Base-by-base conservation (phyloP, 768 basidiomycete genomes). In the Serendipita sp. region DNA sequence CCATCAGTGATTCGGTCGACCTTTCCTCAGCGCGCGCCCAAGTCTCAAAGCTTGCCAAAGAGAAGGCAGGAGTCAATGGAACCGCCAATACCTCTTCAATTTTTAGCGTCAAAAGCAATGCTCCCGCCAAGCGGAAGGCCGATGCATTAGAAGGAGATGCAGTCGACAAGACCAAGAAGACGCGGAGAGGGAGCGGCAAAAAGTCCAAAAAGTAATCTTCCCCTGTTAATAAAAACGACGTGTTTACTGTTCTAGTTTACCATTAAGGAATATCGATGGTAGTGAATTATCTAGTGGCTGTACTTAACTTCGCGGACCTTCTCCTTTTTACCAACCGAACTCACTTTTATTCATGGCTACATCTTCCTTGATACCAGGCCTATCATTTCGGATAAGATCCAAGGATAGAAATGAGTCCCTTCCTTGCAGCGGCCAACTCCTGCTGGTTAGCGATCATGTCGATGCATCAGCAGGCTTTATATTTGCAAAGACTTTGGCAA, bases 1-100 rank as follows among this genome's bases (percentile, higher is more conserved):
- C 75, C 35, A 92, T 97, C 69, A 80, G 88, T 68, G 83, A 86
- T 69, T 73, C 76, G 0, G 76, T 80, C 15, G 76, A 95, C 72
- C 95, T 91, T 88, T 77, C 78, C 44, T 74, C 74, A 32, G 92
- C 88, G 3, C 86, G 92, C 71, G 76, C 79, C 24, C 89, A 92
- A 72, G 83, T 93, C 2, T 73, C 79, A 41, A 78, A 77, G 58
- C 71, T 83, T 15, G 73, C 76, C 30, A 67, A 64, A 3, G 71
- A 11, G 64, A 66, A 58, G 48, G 75, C 74, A 28, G 78, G 74
- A 2, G 74, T 71, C 16, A 71, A 66, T 15, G 80, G 78, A 38
- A 83, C 80, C 2, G 13, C 41, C 5, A 68, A 70, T 37, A 60
- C 75, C 64, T 81, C 85, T 37, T 86, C 86, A 0, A 81, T 93